A percentile compares a stretch with the other conserved stretches of the same genome.
phyloP scores from a whole-genome alignment of 2,329 filamentous ascomycete genomes.

The Ceratocystis alfenasii region DNA sequence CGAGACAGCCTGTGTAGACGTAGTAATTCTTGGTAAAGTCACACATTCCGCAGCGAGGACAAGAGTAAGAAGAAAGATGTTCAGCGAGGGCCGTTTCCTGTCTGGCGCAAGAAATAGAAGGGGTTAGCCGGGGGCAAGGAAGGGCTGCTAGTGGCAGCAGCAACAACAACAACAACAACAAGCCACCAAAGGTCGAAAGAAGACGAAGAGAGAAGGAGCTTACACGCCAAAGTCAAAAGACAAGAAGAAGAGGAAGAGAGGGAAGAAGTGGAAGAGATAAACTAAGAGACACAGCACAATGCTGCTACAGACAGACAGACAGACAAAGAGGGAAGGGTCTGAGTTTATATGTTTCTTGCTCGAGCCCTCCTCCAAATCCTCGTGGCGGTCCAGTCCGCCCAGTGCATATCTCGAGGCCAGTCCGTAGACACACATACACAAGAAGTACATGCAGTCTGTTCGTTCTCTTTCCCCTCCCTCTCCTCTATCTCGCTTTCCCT shows the following conservation, averaged over 20 bases:
- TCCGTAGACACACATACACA: too few species aligned
- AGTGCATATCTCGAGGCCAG: neutral
- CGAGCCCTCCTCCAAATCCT: neutral
- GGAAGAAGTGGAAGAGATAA: slow-evolving; percentile 1
- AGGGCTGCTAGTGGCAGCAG: neutral
- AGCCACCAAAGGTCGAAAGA: neutral
- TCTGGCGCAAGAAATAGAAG: neutral
- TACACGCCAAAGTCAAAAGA: neutral
- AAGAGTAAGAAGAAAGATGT: slow-evolving; percentile 1
- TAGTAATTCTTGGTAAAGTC: slow-evolving; percentile 65
- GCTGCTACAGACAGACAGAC: neutral
- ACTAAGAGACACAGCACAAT: neutral
- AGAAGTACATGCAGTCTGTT: neutral
- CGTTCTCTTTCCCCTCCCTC: neutral
- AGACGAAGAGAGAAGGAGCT: neutral
- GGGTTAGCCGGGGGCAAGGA: neutral
- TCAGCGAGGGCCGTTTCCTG: neutral
- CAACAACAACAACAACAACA: neutral
- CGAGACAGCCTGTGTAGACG: slow-evolving; percentile 58
- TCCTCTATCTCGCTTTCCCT: neutral
- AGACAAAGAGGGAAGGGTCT: slow-evolving; percentile 6
- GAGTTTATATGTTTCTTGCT: slow-evolving; percentile 7
- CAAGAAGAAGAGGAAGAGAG: neutral
- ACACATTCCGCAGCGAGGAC: slow-evolving; percentile 37
- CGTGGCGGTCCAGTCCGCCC: neutral